phyloP scores from a whole-genome alignment of 2,329 filamentous ascomycete species.

The Colletotrichum costaricense region DNA sequence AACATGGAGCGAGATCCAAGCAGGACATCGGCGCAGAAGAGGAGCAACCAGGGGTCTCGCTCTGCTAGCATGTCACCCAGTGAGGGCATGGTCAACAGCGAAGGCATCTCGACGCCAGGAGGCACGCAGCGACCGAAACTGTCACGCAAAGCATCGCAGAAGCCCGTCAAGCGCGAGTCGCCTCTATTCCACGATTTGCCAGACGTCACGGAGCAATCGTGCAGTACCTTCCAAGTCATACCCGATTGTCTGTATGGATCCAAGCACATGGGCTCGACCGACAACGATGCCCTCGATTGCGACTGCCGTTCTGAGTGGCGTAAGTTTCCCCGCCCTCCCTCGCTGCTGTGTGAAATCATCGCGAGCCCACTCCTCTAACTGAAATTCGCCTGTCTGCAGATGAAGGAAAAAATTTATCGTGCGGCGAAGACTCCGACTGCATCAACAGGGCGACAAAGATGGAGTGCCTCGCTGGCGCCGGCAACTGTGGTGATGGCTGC shows the following conservation, averaged over 20 bases:
- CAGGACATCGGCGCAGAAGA: constrained; percentile 48
- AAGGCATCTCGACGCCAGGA: constrained; percentile 60
- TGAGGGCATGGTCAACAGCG: constrained; percentile 58
- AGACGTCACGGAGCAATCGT: constrained; percentile 82
- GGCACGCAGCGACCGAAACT: constrained; percentile 71
- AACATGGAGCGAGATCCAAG: constrained; percentile 54
- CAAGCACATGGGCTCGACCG: constrained; percentile 90
- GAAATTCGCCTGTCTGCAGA: constrained; percentile 51
- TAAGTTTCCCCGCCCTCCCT: constrained; percentile 63
- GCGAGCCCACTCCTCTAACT: constrained; percentile 33
- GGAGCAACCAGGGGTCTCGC: constrained; percentile 50
- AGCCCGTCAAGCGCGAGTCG: constrained; percentile 67
- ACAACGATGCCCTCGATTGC: constrained; percentile 91
- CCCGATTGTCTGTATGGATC: constrained; percentile 89
- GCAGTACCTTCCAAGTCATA: constrained; percentile 82
- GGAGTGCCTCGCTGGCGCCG: constrained; percentile 84
- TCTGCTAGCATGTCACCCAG: constrained; percentile 58
- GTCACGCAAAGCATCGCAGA: constrained; percentile 34
- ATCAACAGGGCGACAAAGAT: constrained; percentile 99
- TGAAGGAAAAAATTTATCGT: constrained; percentile 80
- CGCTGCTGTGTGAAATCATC: constrained; percentile 31
- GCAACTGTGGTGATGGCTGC: constrained; percentile 87
- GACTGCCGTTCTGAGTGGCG: constrained; percentile 96
- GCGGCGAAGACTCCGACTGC: constrained; percentile 95
- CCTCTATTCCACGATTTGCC: constrained; percentile 79